Evolutionary conservation across 257 asterid species (phyloP).

Genomic region (Solanum chmielewskii): DNA sequence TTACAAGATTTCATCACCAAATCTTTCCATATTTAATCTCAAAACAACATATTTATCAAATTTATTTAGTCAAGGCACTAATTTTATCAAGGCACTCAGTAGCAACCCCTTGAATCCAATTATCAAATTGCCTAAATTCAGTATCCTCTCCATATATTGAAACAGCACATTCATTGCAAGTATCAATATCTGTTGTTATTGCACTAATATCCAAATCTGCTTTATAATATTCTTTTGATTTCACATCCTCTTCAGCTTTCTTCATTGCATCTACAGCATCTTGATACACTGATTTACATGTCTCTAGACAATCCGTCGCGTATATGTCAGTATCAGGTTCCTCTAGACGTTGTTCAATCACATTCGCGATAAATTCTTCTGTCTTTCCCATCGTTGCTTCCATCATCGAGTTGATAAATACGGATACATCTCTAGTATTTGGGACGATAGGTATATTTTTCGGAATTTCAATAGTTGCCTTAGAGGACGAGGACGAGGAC

Average conservation of each 20-base stretch:
- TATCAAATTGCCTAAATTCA: conserved; percentile 10
- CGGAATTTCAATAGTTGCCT: neutral
- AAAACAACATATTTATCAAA: neutral
- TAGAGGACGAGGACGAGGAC: neutral
- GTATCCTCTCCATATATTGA: neutral
- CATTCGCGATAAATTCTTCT: conserved; percentile 6
- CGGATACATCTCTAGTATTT: neutral
- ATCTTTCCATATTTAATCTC: neutral
- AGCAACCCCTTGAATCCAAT: conserved; percentile 19
- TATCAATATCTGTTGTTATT: conserved; percentile 14
- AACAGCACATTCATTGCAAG: conserved; percentile 22
- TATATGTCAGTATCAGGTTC: neutral
- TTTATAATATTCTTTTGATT: conserved; percentile 13
- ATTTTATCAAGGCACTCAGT: conserved; percentile 16
- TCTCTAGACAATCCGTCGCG: conserved; percentile 7
- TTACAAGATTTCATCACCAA: neutral
- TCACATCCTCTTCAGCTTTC: conserved; percentile 17
- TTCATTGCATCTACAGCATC: conserved; percentile 17
- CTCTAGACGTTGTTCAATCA: conserved; percentile 6
- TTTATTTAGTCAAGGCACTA: neutral
- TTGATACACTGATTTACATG: conserved; percentile 17
- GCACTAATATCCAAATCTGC: conserved; percentile 26
- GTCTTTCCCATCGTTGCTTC: conserved; percentile 7
- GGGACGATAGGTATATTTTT: neutral
- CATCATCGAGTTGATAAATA: conserved; percentile 9